These are phyloP conservation scores for Combretum micranthum DNA, from an alignment of 345 rosid species.

Conservation along the genomic window DNA sequence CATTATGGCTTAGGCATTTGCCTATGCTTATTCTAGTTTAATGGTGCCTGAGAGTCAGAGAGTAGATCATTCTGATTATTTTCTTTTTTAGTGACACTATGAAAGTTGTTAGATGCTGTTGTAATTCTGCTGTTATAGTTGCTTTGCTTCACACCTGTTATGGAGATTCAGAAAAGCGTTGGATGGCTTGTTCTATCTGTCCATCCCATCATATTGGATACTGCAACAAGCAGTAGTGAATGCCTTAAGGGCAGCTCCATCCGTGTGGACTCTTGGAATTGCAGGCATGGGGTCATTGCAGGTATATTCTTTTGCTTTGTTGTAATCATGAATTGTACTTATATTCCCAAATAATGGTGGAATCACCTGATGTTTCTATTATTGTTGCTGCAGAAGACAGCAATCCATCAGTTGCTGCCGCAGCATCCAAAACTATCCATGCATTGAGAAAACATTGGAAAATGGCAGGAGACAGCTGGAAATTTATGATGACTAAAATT, in stretches of 20 bases:
- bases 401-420: conserved; percentile 71
- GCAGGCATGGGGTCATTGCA: conserved; percentile 98
- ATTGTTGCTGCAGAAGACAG: conserved; percentile 57
- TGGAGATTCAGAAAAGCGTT: too few relatives aligned
- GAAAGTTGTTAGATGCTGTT: too few relatives aligned
- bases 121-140: too few relatives aligned
- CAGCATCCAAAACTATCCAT: conserved; percentile 69
- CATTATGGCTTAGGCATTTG: too few relatives aligned
- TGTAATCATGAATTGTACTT: neutral
- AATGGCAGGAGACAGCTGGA: conserved; percentile 92
- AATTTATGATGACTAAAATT: conserved; percentile 67
- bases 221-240: conserved; percentile 72
- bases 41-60: too few relatives aligned
- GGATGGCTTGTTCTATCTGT: neutral
- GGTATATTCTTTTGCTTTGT: conserved; percentile 37
- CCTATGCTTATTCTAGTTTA: too few relatives aligned
- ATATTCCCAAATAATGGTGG: neutral
- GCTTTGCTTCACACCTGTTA: too few relatives aligned
- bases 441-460: conserved; percentile 96
- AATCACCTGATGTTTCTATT: neutral
- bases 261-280: conserved; percentile 93
- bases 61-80: too few relatives aligned
- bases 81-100: too few relatives aligned
- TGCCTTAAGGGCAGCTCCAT: conserved; percentile 90
- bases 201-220: neutral